Base-by-base conservation (phyloP, 495 filamentous ascomycete species). In the Xylaria intraflava region DNA sequence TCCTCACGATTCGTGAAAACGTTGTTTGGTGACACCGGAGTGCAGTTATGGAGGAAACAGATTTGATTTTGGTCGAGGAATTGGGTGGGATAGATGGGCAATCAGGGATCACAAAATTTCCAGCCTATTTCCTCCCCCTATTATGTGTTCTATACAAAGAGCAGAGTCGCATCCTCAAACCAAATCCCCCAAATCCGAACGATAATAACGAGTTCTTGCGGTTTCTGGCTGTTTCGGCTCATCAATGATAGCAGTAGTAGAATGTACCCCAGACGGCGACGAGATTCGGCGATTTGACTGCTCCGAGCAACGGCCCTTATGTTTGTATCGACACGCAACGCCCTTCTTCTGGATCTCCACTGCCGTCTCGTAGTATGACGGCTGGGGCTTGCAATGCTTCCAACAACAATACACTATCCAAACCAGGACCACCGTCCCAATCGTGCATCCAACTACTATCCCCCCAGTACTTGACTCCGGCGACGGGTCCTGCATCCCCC, bases 341-440 rank as follows among this genome's bases (percentile, higher is more conserved):
- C 11, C 1, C 26, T 35, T 5, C 19, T 36, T 24, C 2, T 30
- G 17, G 22, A 10, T 2, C 14, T 16, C 6, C 6, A 42, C 22
- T 6, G 48, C 48, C 23, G 12, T 19, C 48, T 50, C 48, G 48
- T 50, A 50, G 30, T 50, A 50, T 11, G 48, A 29, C 11, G 48
- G 48, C 0, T 35, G 35, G 1, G 48, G 48, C 12, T 12, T n/a
- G 19, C 35, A 19, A 4, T 16, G 14, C 22, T 40, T 42, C 48
- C 48, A 50, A 11, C 20, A 41, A 3, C 1, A 17, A 20, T 29
- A 27, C 10, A 41, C 3, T 14, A 50, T 20, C 22, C 20, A 50
- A 11, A 29, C 0, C 12, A 50, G 23, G 4, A 50, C 11, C 36
- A 30, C 48, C 2, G 22, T 22, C 6, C 20, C 35, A 19, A 50